phyloP scores from a whole-genome alignment of 2,329 filamentous ascomycete species.

The Colletotrichum sp. region DNA sequence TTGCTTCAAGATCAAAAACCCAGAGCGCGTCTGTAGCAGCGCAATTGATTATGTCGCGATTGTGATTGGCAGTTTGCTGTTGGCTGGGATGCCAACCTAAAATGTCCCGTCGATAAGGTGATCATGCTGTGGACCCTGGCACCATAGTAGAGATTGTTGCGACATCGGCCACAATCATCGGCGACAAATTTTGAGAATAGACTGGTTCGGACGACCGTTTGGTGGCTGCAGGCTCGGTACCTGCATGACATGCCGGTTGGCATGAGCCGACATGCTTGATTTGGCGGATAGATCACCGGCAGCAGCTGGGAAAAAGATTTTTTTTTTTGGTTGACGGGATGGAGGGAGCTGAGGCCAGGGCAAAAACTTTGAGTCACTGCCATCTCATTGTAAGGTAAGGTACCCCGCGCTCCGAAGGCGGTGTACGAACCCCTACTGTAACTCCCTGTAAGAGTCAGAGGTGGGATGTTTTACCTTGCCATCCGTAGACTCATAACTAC shows the following conservation, averaged over 20 bases:
- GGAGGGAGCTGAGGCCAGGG: background rate
- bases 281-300: background rate
- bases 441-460: background rate
- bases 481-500: conserved; percentile 9
- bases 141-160: background rate
- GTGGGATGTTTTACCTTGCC: conserved; percentile 14
- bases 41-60: background rate
- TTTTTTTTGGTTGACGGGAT: background rate
- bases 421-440: background rate
- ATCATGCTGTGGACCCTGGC: background rate
- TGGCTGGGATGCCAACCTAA: background rate
- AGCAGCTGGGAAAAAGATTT: background rate
- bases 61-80: background rate
- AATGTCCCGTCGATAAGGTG: background rate
- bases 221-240: background rate
- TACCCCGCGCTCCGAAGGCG: conserved; percentile 20
- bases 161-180: background rate
- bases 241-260: background rate
- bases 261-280: background rate
- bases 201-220: background rate
- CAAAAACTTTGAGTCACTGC: background rate
- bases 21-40: background rate
- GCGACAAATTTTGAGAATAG: background rate
- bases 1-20: conserved; percentile 33
- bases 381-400: conserved; percentile 1